These are phyloP conservation scores for Rhodosporidiobolus sp. DNA, from an alignment of 768 basidiomycete genomes.

Conservation along the genomic window DNA sequence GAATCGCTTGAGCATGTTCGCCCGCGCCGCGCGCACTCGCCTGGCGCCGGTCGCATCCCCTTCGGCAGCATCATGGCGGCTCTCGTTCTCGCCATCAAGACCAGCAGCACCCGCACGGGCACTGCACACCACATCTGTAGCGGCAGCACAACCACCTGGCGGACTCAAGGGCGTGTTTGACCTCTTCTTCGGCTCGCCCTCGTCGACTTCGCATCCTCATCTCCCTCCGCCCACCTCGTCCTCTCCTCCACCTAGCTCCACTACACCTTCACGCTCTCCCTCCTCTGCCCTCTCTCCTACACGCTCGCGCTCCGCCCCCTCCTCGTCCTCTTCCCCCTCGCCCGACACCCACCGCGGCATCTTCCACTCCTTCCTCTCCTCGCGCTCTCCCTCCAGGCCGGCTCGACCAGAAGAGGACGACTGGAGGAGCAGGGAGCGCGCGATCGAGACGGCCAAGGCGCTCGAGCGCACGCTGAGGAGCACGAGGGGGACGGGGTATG, in stretches of 20 bases:
- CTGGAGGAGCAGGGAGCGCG: constrained; percentile 7
- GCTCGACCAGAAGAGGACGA: constrained; percentile 18
- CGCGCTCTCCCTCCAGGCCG: background rate
- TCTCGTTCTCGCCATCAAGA: background rate
- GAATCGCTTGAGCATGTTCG: background rate
- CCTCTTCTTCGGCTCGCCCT: background rate
- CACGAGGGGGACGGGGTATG: constrained; percentile 6
- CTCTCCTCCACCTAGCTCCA: background rate
- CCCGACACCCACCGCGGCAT: background rate
- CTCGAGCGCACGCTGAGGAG: constrained; percentile 30
- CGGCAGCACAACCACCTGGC: too few species aligned
- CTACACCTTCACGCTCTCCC: background rate
- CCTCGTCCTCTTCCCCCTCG: background rate
- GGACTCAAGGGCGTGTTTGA: background rate
- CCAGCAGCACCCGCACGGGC: background rate
- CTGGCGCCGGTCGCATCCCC: background rate
- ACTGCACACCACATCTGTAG: background rate
- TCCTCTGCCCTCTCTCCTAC: background rate
- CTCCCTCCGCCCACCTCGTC: background rate
- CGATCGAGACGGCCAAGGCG: constrained; percentile 32
- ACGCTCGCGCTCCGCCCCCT: background rate
- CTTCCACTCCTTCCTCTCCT: background rate
- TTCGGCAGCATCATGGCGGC: background rate
- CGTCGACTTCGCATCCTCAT: background rate
- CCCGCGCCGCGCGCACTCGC: background rate